Evolutionary conservation across 305 asterid genomes (phyloP).

Genomic region (Fraxinus latifolia): DNA sequence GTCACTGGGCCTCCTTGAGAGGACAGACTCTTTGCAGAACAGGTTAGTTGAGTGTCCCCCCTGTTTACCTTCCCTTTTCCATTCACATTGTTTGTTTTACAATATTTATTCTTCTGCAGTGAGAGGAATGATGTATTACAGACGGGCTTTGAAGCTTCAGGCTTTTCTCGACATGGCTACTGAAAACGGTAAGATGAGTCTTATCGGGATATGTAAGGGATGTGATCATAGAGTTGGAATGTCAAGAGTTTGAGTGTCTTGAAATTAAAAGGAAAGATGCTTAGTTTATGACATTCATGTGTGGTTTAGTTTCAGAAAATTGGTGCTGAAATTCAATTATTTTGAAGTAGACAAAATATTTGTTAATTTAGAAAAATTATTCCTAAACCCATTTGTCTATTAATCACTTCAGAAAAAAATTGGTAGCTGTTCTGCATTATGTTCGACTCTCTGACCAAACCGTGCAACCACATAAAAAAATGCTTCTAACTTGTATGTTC

Average conservation of each 20-base stretch:
- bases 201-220: conserved; percentile 11
- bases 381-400: conserved; percentile 2
- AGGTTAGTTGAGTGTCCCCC: conserved; percentile 37
- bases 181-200: conserved; percentile 58
- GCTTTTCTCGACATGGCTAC: conserved; percentile 98
- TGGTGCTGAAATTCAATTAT: not conserved
- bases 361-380: conserved; percentile 4
- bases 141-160: conserved; percentile 99
- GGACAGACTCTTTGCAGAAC: conserved; percentile 99
- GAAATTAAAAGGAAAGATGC: conserved; percentile 8
- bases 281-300: not conserved
- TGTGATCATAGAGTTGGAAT: conserved; percentile 21
- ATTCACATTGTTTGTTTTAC: conserved; percentile 21
- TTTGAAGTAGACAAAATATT: not conserved
- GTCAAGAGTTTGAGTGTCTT: conserved; percentile 17
- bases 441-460: conserved; percentile 8
- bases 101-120: conserved; percentile 51
- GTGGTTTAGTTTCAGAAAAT: not conserved
- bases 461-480: not conserved
- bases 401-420: not conserved
- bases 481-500: conserved; percentile 7
- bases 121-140: conserved; percentile 98
- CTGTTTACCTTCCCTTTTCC: conserved; percentile 12
- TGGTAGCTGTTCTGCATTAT: not conserved
- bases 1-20: conserved; percentile 99